Base-by-base conservation (phyloP, 306 rosid genomes). In the Quercus berberidifolia region DNA sequence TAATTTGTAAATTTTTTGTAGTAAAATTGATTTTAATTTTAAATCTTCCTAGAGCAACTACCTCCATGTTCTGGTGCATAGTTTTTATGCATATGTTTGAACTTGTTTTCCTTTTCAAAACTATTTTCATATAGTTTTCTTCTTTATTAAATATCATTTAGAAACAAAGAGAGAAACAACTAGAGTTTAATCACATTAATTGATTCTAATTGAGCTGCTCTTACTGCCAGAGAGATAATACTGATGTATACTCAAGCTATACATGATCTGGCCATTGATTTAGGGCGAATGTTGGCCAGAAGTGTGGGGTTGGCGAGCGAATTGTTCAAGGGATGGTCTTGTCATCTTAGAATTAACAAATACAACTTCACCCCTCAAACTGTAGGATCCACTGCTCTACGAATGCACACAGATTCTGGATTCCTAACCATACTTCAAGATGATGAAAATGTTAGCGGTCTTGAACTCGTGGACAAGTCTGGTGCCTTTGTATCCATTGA, bases 371-470 rank as follows among this genome's bases (percentile, higher is more conserved):
- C 74, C 54, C 85, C 86, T 19, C 77, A 89, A 89, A 31, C 85
- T 3, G 73, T 85, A 6, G 94, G 94, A 2, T 79, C 86, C 12
- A 2, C 41, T 25, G 93, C 91, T 3, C 87, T 87, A 6, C 82
- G 81, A n/a, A 5, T 86, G 0, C 95, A 89, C 84, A 87, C 91
- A 1, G 92, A 89, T 85, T 83, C 90, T 11, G 81, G 90, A 3
- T 87, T 87, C 64, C 12, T 87, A 15, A 89, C 93, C 35, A 78
- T 87, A 74, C 90, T 92, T 74, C 95, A 87, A 81, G 96, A 90
- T 2, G 93, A 90, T 80, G 93, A 90, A 63, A 75, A 74, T 20
- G 92, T 90, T 26, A 90, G 89, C 15, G 93, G 97, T 0, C 92
- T 89, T 49, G 83, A 92, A 86, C 80, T 87, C 8, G 77, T 89